Evolutionary conservation across 2,329 filamentous ascomycete genomes (phyloP), one percentile per base, ranked within the genome.

Genomic region (Talaromyces sp.): DNA sequence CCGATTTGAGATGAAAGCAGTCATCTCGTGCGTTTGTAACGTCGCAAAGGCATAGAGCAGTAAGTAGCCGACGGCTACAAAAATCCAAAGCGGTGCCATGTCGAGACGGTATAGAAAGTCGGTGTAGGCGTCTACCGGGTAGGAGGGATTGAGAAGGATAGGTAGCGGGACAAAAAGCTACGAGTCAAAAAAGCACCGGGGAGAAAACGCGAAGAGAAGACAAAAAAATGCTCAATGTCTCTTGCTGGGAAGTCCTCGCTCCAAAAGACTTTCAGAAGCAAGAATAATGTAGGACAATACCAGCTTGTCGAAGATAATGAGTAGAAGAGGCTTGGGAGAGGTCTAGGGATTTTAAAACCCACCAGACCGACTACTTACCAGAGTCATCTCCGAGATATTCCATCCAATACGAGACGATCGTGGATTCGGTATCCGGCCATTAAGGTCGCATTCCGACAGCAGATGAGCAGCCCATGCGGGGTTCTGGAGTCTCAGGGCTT

Each of bases 31-130:
- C 35, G 46, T 48, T 54, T 67, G 60, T 41, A 64, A 45, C 9
- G 57, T 53, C 17, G 69, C 69, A 49, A 71, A 71, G 19, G 68
- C 69, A 50, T 71, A 71, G 16, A 71, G 60, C 14, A 71, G 63
- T 45, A 71, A 51, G 52, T 71, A 71, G 16, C 68, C 67, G 36
- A 70, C 59, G 24, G 64, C 68, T n/a, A 71, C 65, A 49, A 71
- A 66, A 35, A 71, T 54, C 67, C 68, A 71, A 37, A 71, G 48
- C 6, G 55, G 49, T 16, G 54, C 68, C 68, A 71, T 71, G 19
- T 10, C 8, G 10, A 10, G 13, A 24, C 14, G 13, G 29, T 13
- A 20, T 29, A 24, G 36, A 47, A 43, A 51, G 40, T 49, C 49
- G 52, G 54, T 51, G 55, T 48, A 17, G 45, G 33, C 3, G 19